These are phyloP conservation scores for Eudorina sp. DNA, from an alignment of 139 green algal species.

Conservation along the genomic window DNA sequence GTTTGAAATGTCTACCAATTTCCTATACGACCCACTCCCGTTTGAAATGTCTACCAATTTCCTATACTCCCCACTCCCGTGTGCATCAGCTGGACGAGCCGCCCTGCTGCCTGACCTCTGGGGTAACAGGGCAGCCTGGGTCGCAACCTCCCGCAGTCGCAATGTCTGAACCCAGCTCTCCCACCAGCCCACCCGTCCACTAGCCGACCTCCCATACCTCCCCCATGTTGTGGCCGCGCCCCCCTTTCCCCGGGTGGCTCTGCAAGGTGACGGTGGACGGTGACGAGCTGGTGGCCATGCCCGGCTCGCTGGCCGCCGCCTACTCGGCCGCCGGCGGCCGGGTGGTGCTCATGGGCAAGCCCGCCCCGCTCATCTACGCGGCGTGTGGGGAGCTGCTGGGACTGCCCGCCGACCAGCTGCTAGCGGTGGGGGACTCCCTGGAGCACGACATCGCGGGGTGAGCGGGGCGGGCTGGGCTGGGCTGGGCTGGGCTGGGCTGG, in stretches of 20 bases:
- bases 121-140: too few relatives aligned
- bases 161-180: too few relatives aligned
- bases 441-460: conserved; percentile 87
- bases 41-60: too few relatives aligned
- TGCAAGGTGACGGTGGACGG: conserved; percentile 61
- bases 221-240: too few relatives aligned
- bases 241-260: too few relatives aligned
- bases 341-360: conserved; percentile 88
- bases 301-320: conserved; percentile 76
- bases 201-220: background rate
- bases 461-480: background rate
- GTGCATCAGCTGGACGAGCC: too few relatives aligned
- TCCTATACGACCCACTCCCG: too few relatives aligned
- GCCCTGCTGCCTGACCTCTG: too few relatives aligned
- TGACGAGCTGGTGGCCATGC: conserved; percentile 76
- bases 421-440: conserved; percentile 85
- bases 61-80: too few relatives aligned
- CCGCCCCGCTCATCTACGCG: conserved; percentile 81
- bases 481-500: background rate
- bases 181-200: background rate
- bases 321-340: conserved; percentile 66
- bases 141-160: too few relatives aligned
- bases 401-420: conserved; percentile 47
- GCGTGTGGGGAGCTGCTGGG: conserved; percentile 8
- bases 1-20: too few relatives aligned